Evolutionary conservation across 805 yeast genomes (phyloP).

Genomic region (Metschnikowia hibisci): DNA sequence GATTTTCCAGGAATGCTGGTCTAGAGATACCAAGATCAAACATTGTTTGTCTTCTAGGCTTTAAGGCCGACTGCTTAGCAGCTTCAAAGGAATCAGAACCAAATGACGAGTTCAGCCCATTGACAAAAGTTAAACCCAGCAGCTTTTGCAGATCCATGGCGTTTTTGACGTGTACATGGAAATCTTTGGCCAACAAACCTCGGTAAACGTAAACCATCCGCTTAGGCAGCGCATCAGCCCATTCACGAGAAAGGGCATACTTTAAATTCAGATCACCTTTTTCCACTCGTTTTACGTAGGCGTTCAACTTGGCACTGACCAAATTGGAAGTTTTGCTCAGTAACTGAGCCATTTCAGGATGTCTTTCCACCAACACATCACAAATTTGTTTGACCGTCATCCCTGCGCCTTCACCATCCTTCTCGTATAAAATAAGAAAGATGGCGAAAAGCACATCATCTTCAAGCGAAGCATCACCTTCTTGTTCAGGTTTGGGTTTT

Average conservation of each 20-base stretch:
- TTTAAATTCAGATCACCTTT: constrained; percentile 71
- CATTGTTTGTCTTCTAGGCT: constrained; percentile 51
- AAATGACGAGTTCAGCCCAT: constrained; percentile 8
- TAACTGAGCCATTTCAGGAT: constrained; percentile 79
- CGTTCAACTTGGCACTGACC: constrained; percentile 78
- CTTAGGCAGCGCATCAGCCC: constrained; percentile 89
- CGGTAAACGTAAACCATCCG: constrained; percentile 86
- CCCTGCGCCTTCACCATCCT: constrained; percentile 66
- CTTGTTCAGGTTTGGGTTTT: constrained; percentile 63
- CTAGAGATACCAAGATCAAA: constrained; percentile 46
- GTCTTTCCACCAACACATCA: constrained; percentile 66
- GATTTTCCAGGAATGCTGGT: constrained; percentile 42
- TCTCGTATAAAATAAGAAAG: constrained; percentile 64
- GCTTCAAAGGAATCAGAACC: constrained; percentile 32
- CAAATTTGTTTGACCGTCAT: constrained; percentile 90
- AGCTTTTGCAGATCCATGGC: constrained; percentile 52
- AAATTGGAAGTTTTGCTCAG: constrained; percentile 78
- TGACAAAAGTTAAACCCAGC: constrained; percentile 10
- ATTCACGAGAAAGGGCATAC: constrained; percentile 77
- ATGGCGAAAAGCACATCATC: constrained; percentile 75
- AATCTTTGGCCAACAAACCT: constrained; percentile 72
- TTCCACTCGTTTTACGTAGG: constrained; percentile 80
- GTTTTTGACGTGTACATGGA: constrained; percentile 64
- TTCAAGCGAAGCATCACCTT: constrained; percentile 56
- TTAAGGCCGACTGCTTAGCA: constrained; percentile 32